Conservation (phyloP, 345 rosid genomes). For the Pistacia integerrima region DNA sequence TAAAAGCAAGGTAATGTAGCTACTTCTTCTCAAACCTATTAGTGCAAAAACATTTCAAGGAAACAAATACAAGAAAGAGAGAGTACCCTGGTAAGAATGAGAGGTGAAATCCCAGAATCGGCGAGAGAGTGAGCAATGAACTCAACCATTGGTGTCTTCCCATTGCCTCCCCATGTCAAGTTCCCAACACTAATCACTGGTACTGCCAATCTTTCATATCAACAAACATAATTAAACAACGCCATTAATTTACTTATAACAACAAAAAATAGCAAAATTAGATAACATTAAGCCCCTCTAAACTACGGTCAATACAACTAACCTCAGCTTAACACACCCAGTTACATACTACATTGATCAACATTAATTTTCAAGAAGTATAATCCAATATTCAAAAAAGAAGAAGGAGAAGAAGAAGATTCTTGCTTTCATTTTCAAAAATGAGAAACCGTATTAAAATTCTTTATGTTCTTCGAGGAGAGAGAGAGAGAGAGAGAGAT, state of each 20-base stretch:
- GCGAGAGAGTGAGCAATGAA: slow-evolving; percentile 51
- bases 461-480: no score
- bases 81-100: slow-evolving; percentile 75
- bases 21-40: not conserved
- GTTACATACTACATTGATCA: no score
- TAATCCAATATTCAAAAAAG: no score
- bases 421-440: no score
- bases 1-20: not conserved
- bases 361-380: no score
- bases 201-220: slow-evolving; percentile 59
- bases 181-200: slow-evolving; percentile 92
- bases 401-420: not conserved
- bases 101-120: slow-evolving; percentile 64
- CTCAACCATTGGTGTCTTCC: slow-evolving; percentile 96
- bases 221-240: slow-evolving; percentile 1
- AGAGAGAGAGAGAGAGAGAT: not conserved
- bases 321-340: no score
- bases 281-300: no score
- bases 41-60: not conserved
- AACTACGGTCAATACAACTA: not conserved
- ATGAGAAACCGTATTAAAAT: no score
- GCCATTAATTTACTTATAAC: not conserved
- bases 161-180: slow-evolving; percentile 92
- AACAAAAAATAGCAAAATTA: not conserved
- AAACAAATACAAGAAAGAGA: not conserved